These are phyloP conservation scores for Yamadazyma buinensis DNA, from an alignment of 1,139 yeast species.

Conservation along the genomic window DNA sequence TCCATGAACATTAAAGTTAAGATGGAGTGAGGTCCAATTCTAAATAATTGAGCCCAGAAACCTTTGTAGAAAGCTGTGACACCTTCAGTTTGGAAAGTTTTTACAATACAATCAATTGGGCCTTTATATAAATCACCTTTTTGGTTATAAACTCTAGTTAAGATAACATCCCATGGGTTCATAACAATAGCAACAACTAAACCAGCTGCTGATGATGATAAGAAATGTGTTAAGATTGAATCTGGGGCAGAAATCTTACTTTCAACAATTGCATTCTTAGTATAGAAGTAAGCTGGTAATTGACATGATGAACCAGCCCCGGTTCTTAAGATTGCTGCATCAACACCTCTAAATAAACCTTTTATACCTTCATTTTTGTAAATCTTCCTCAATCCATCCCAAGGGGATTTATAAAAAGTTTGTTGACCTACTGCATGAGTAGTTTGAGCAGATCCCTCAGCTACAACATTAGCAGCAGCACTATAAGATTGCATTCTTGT, in stretches of 20 bases:
- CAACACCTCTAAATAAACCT: slow-evolving; percentile 88
- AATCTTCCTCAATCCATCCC: slow-evolving; percentile 65
- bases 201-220: slow-evolving; percentile 79
- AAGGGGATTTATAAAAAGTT: slow-evolving; percentile 71
- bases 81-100: slow-evolving; percentile 85
- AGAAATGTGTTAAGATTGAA: slow-evolving; percentile 68
- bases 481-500: slow-evolving; percentile 92
- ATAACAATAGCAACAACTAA: slow-evolving; percentile 90
- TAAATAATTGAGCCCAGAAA: slow-evolving; percentile 83
- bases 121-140: slow-evolving; percentile 83
- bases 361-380: slow-evolving; percentile 64
- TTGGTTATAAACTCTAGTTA: slow-evolving; percentile 93
- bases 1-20: slow-evolving; percentile 92
- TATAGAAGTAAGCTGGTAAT: slow-evolving; percentile 83
- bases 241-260: slow-evolving; percentile 51
- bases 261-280: slow-evolving; percentile 56
- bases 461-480: slow-evolving; percentile 21
- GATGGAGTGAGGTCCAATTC: slow-evolving; percentile 95
- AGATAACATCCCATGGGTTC: slow-evolving; percentile 96
- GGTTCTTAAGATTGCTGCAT: slow-evolving; percentile 90
- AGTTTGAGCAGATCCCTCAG: slow-evolving; percentile 9
- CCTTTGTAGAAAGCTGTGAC: slow-evolving; percentile 87
- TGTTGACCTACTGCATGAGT: slow-evolving; percentile 68
- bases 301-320: slow-evolving; percentile 97
- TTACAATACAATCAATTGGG: slow-evolving; percentile 81